Percentiles rank a stretch among this genome's conserved stretches.
phyloP scores from a whole-genome alignment of 1,284 basidiomycete genomes.

The Ceratobasidium sp. region DNA sequence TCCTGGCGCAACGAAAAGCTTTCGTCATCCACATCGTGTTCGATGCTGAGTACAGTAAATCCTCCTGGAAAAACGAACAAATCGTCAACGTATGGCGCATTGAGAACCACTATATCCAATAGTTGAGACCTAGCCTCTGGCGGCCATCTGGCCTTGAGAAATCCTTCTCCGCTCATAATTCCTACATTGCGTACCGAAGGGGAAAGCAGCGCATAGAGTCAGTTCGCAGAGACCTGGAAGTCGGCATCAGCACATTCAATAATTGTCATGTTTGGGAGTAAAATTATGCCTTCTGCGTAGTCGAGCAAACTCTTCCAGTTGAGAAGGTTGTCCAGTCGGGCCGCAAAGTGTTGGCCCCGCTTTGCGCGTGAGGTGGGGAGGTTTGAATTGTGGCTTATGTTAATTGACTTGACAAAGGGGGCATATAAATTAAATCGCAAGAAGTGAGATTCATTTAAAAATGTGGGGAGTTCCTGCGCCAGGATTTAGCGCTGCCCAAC shows the following conservation, averaged over 20 bases:
- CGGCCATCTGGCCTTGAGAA: not conserved
- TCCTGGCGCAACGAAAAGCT: not conserved
- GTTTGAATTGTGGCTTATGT: not conserved
- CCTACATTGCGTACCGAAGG: not conserved
- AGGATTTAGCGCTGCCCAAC: not conserved
- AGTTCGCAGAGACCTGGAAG: not conserved
- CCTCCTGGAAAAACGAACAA: not conserved
- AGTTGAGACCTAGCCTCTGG: not conserved
- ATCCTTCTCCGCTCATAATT: not conserved
- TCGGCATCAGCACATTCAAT: not conserved
- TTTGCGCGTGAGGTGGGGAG: not conserved
- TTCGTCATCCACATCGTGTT: not conserved
- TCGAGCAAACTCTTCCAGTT: not conserved
- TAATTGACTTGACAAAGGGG: not conserved
- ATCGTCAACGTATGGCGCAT: not conserved
- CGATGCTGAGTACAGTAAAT: not conserved
- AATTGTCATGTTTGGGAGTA: not conserved
- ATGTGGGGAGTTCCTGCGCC: not conserved
- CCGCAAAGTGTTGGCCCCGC: not conserved
- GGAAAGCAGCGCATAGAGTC: not conserved
- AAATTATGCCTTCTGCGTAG: not conserved
- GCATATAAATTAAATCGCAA: not conserved
- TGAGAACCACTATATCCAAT: not conserved
- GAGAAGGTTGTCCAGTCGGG: not conserved
- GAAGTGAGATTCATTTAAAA: not conserved